A percentile compares a stretch with the other conserved stretches of the same genome.
Conservation (phyloP, 108 stramenopile genomes). For the Skeletonema marinoi region DNA sequence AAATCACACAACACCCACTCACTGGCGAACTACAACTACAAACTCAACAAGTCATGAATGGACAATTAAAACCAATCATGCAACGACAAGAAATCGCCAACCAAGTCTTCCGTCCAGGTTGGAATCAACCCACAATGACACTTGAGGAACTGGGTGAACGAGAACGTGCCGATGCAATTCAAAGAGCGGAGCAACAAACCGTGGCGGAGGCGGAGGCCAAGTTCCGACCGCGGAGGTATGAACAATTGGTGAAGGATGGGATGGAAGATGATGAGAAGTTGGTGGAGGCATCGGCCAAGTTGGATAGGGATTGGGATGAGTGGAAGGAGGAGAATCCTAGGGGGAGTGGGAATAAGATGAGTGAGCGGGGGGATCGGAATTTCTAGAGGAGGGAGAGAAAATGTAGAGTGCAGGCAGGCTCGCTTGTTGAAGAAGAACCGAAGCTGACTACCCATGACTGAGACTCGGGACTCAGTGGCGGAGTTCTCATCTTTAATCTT, state of each 20-base stretch:
- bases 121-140: conserved; percentile 96
- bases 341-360: conserved; percentile 95
- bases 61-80: conserved; percentile 19
- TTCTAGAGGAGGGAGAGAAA: conserved; percentile 50
- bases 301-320: conserved; percentile 96
- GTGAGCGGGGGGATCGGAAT: conserved; percentile 89
- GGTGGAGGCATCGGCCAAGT: conserved; percentile 83
- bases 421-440: background rate
- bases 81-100: conserved; percentile 78
- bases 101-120: conserved; percentile 91
- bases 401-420: no score
- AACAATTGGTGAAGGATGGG: conserved; percentile 88
- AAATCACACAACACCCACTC: conserved; percentile 73
- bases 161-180: conserved; percentile 84
- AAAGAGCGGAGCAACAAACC: conserved; percentile 75
- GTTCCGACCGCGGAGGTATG: conserved; percentile 73
- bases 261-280: conserved; percentile 88
- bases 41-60: conserved; percentile 75
- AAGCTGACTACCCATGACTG: background rate
- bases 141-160: conserved; percentile 91
- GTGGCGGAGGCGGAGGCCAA: conserved; percentile 56
- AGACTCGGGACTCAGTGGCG: background rate
- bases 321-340: conserved; percentile 95
- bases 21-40: conserved; percentile 67
- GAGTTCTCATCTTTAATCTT: background rate